Conservation (phyloP, 805 yeast species). For the Schizosaccharomyces pombe region ASM294v3 CU329670.1:3676001-3676500, state of each 20-base stretch:
- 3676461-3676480: constrained; percentile 82
- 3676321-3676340: constrained; percentile 73
- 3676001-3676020: constrained; percentile 40
- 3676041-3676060: constrained; percentile 76
- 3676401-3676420: constrained; percentile 74
- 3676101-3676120: constrained; percentile 74
- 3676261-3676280: constrained; percentile 83
- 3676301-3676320: constrained; percentile 70
- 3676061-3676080: constrained; percentile 88
- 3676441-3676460: constrained; percentile 85
- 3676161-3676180: constrained; percentile 75
- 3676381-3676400: constrained; percentile 91
- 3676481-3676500: constrained; percentile 71
- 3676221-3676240: constrained; percentile 71
- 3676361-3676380: constrained; percentile 76
- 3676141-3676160: constrained; percentile 62
- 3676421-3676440: constrained; percentile 82
- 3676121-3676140: constrained; percentile 67
- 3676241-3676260: constrained; percentile 92
- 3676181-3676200: constrained; percentile 90
- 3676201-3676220: constrained; percentile 97
- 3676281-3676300: constrained; percentile 71
- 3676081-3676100: constrained; percentile 90
- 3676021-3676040: constrained; percentile 83
- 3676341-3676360: constrained; percentile 74